A percentile compares a stretch with the other conserved stretches of the same genome.
These are phyloP conservation scores for Trapa bicornis DNA, from an alignment of 345 rosid genomes.

Conservation along the genomic window DNA sequence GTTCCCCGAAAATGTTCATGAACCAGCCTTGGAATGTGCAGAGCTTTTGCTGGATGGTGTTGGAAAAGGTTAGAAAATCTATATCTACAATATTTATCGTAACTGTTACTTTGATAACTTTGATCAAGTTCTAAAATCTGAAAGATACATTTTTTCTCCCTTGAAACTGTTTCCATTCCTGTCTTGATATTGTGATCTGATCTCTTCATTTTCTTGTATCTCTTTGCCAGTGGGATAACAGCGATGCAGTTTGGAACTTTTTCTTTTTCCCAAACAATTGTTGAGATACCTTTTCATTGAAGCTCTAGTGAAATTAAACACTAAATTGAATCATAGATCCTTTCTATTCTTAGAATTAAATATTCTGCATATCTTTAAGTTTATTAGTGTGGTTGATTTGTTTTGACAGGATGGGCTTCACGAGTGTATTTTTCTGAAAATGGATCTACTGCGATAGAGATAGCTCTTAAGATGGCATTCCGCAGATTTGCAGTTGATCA, in stretches of 20 bases:
- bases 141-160: not conserved
- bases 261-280: not conserved
- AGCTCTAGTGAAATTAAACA: not conserved
- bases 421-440: constrained; percentile 79
- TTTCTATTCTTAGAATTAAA: not conserved
- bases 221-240: not conserved
- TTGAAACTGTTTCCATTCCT: not conserved
- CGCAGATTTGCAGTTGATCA: constrained; percentile 62
- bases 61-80: constrained; percentile 51
- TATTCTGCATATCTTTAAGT: not conserved
- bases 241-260: not conserved
- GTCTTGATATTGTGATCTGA: not conserved
- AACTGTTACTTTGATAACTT: not conserved
- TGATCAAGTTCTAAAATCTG: not conserved
- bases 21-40: constrained; percentile 86
- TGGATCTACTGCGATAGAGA: constrained; percentile 92
- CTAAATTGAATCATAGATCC: not conserved
- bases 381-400: constrained; percentile 11
- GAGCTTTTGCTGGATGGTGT: constrained; percentile 85
- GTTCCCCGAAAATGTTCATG: constrained; percentile 97
- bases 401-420: constrained; percentile 82
- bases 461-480: constrained; percentile 95
- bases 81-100: not conserved
- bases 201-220: not conserved
- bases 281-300: not conserved